These are phyloP conservation scores for Myrica gale DNA, from an alignment of 306 rosid genomes.

Conservation along the genomic window DNA sequence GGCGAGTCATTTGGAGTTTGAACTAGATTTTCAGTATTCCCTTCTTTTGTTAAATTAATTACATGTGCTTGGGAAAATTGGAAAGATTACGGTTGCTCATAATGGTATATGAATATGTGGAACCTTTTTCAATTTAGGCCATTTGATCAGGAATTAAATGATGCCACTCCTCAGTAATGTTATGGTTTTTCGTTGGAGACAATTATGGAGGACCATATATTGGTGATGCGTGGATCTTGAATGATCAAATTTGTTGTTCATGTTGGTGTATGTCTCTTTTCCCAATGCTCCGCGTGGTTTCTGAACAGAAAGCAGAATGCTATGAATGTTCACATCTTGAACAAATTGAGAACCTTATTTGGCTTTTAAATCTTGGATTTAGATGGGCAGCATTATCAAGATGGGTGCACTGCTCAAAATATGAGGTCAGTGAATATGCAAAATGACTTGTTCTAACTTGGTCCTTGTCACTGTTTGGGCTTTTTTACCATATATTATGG, in stretches of 20 bases:
- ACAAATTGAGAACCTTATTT: constrained; percentile 14
- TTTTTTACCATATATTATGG: neutral
- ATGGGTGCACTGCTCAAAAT: constrained; percentile 90
- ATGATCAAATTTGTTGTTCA: neutral
- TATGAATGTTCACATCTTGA: constrained; percentile 6
- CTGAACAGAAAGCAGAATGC: neutral
- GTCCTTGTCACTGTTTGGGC: constrained; percentile 25
- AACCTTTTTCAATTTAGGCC: too few species aligned
- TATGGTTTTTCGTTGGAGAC: neutral
- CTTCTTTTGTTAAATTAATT: too few species aligned
- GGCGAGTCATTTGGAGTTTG: too few species aligned
- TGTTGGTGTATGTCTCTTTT: neutral
- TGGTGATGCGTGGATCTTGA: neutral
- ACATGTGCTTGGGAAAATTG: too few species aligned
- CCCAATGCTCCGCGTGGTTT: neutral
- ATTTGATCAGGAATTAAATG: neutral
- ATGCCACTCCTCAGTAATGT: neutral
- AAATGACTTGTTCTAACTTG: constrained; percentile 12
- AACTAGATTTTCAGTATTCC: too few species aligned
- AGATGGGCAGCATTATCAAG: constrained; percentile 85
- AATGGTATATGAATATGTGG: too few species aligned
- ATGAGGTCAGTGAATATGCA: constrained; percentile 56
- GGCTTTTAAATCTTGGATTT: constrained; percentile 28
- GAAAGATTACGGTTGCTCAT: too few species aligned
- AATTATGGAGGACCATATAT: too few species aligned